These are phyloP conservation scores for Rhypophila decipiens DNA, from an alignment of 495 filamentous ascomycete species.

Conservation along the genomic window DNA sequence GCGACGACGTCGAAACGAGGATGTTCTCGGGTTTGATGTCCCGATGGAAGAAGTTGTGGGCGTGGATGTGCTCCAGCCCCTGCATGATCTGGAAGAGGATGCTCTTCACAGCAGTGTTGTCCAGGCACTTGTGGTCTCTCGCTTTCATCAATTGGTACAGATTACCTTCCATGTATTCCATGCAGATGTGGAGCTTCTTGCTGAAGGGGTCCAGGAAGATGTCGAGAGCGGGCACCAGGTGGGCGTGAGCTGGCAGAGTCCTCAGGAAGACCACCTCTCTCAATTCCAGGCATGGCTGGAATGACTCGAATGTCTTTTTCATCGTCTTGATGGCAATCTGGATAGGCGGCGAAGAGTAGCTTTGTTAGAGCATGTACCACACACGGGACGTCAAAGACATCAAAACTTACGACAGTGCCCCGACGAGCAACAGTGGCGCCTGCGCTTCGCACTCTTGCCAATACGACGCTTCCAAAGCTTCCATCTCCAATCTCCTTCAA, in stretches of 20 bases:
- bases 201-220: constrained; percentile 96
- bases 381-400: too few species aligned
- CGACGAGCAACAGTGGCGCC: constrained; percentile 83
- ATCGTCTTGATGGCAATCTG: constrained; percentile 99
- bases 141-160: constrained; percentile 99
- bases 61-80: constrained; percentile 94
- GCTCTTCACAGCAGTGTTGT: constrained; percentile 90
- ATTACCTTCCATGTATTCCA: constrained; percentile 99
- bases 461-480: constrained; percentile 92
- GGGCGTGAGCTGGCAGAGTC: constrained; percentile 77
- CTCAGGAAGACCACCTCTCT: constrained; percentile 95
- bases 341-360: too few species aligned
- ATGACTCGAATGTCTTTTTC: constrained; percentile 98
- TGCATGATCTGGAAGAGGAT: constrained; percentile 95
- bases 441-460: constrained; percentile 84
- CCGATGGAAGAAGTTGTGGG: constrained; percentile 95
- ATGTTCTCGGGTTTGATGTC: constrained; percentile 99
- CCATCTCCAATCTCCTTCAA: constrained; percentile 98
- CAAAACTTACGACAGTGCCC: constrained; percentile 78
- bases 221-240: constrained; percentile 93
- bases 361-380: too few species aligned
- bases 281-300: constrained; percentile 81
- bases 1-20: constrained; percentile 85
- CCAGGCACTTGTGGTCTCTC: constrained; percentile 86
- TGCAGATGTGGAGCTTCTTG: constrained; percentile 93